These are phyloP conservation scores for Lentinus brumalis DNA, from an alignment of 768 basidiomycete species.

Conservation along the genomic window DNA sequence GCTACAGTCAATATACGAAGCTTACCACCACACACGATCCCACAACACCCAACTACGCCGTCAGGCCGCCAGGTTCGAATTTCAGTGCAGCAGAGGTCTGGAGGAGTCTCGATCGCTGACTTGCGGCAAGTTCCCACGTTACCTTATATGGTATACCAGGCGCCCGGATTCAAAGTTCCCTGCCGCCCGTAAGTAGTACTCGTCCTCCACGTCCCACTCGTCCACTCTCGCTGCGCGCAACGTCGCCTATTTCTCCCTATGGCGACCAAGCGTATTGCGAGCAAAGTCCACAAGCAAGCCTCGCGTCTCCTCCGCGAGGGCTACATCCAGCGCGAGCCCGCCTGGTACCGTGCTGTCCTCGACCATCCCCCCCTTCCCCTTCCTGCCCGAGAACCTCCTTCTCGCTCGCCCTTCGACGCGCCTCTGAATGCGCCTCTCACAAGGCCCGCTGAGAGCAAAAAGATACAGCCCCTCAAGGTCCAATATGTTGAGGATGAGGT, in stretches of 20 bases:
- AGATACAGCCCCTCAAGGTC: conserved; percentile 53
- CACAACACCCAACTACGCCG: neutral
- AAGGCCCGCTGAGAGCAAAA: conserved; percentile 12
- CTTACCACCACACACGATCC: no score
- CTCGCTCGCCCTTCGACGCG: conserved; percentile 57
- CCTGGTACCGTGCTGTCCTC: conserved; percentile 84
- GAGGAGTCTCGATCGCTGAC: neutral
- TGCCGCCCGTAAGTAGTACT: neutral
- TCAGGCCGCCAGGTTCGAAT: no score
- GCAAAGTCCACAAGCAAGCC: conserved; percentile 87
- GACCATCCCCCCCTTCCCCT: conserved; percentile 87
- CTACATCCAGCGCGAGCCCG: conserved; percentile 65
- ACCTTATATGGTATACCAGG: neutral
- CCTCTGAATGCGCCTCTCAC: conserved; percentile 19
- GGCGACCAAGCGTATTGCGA: conserved; percentile 67
- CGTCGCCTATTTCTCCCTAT: neutral
- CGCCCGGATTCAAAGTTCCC: neutral
- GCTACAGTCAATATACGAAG: no score
- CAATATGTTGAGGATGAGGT: conserved; percentile 84
- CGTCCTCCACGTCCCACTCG: neutral
- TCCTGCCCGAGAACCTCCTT: conserved; percentile 71
- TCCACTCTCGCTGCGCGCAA: neutral
- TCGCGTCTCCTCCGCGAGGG: conserved; percentile 75
- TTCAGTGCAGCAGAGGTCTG: neutral
- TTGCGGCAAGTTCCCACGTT: neutral